Percentiles rank a stretch among this genome's conserved stretches.
phyloP scores from a whole-genome alignment of 78 protist species.

The Planoprotostelium fungivorum region DNA sequence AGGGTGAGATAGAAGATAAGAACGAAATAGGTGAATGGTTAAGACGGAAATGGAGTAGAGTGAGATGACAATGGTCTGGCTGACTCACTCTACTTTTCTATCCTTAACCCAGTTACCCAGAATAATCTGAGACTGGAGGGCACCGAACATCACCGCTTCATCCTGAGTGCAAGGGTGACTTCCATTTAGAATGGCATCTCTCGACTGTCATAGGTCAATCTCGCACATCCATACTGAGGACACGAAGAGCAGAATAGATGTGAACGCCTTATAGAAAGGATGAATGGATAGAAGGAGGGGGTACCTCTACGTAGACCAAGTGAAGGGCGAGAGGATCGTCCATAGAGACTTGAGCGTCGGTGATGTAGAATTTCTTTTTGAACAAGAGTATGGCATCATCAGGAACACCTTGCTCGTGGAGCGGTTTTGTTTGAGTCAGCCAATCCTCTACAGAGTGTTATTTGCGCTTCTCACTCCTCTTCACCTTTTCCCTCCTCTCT shows the following conservation, averaged over 20 bases:
- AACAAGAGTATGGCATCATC: conserved; percentile 40
- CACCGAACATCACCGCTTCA: conserved; percentile 73
- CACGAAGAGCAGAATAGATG: too few species aligned
- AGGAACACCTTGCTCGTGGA: conserved; percentile 59
- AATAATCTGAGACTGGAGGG: conserved; percentile 65
- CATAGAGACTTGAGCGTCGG: conserved; percentile 50
- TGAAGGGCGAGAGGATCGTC: conserved; percentile 64
- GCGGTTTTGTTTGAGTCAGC: conserved; percentile 50
- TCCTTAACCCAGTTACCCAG: conserved; percentile 39
- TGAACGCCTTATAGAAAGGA: too few species aligned
- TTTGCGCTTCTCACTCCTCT: neutral
- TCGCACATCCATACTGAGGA: too few species aligned
- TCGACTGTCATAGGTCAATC: conserved; percentile 11
- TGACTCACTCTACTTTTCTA: conserved; percentile 1
- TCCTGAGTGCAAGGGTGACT: conserved; percentile 69
- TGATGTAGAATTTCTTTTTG: conserved; percentile 60
- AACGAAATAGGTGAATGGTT: neutral
- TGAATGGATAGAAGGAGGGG: too few species aligned
- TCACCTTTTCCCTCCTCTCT: conserved; percentile 15
- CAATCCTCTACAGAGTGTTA: conserved; percentile 16
- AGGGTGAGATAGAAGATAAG: too few species aligned
- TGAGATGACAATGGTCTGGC: neutral
- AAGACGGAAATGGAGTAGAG: neutral
- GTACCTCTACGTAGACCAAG: conserved; percentile 35
- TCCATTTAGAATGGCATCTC: conserved; percentile 74